These are phyloP conservation scores for Flaveria robusta DNA, from an alignment of 129 eudicot genomes.

Conservation along the genomic window DNA sequence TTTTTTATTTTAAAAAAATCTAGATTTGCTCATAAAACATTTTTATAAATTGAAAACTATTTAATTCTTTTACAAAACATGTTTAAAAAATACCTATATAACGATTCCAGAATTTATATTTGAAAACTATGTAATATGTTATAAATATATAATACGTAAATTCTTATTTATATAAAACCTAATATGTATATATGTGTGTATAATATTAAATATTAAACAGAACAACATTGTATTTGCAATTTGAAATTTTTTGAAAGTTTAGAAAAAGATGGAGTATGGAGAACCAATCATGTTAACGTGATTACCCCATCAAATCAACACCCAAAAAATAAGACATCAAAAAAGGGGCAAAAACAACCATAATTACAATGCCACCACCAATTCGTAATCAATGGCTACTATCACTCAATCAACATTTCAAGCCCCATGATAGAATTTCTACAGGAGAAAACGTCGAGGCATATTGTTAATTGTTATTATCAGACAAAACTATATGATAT, in stretches of 20 bases:
- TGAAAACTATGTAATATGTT: too few relatives aligned
- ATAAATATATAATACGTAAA: too few relatives aligned
- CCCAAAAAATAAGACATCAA: conserved; percentile 30
- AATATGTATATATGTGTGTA: too few relatives aligned
- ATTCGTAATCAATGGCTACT: conserved; percentile 46
- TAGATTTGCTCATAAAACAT: too few relatives aligned
- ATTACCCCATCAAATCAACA: conserved; percentile 36
- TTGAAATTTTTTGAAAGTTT: conserved; percentile 7
- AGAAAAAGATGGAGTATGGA: conserved; percentile 11
- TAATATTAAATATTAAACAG: too few relatives aligned
- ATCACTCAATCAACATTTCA: conserved; percentile 49
- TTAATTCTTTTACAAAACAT: too few relatives aligned
- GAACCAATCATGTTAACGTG: conserved; percentile 51
- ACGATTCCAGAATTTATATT: too few relatives aligned
- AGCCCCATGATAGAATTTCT: conserved; percentile 34
- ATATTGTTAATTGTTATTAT: neutral
- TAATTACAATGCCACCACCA: conserved; percentile 35
- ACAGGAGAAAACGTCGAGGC: neutral
- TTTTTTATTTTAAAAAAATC: too few relatives aligned
- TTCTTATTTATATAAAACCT: too few relatives aligned
- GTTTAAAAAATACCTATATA: too few relatives aligned
- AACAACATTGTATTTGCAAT: neutral
- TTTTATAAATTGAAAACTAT: too few relatives aligned
- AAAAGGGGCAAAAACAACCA: conserved; percentile 28
- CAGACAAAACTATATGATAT: neutral